These are phyloP conservation scores for Abelmoschus esculentus DNA, from an alignment of 345 rosid genomes.

Conservation along the genomic window DNA sequence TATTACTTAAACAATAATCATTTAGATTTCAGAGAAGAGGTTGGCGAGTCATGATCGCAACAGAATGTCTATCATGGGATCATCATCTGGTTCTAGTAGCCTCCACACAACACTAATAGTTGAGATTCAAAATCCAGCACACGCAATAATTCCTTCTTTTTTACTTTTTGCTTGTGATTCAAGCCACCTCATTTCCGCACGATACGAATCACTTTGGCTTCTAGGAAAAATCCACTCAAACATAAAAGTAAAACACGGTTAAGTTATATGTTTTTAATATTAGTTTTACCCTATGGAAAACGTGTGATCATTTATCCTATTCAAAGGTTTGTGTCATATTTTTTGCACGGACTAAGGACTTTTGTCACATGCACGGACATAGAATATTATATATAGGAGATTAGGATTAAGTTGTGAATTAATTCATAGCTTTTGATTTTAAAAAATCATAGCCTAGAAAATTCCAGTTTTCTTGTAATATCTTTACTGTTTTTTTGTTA, in stretches of 20 bases:
- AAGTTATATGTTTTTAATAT: background rate
- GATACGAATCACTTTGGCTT: slow-evolving; percentile 18
- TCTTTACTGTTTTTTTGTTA: background rate
- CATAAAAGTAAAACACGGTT: slow-evolving; percentile 13
- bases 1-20: too few relatives aligned
- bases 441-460: background rate
- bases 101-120: background rate
- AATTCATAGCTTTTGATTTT: background rate
- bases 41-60: background rate
- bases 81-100: background rate
- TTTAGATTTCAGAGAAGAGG: too few relatives aligned
- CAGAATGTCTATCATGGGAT: background rate
- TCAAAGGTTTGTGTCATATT: background rate
- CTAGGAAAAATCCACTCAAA: slow-evolving; percentile 18
- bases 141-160: background rate
- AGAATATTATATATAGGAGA: slow-evolving; percentile 4
- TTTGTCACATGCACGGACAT: background rate
- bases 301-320: slow-evolving; percentile 13
- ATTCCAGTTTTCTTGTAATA: background rate
- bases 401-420: background rate
- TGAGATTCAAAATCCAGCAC: background rate
- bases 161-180: background rate
- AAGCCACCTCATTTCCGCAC: slow-evolving; percentile 22
- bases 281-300: slow-evolving; percentile 13
- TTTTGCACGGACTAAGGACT: slow-evolving; percentile 13